Conservation (phyloP, 257 asterid species). For the Solanum piurae region DNA sequence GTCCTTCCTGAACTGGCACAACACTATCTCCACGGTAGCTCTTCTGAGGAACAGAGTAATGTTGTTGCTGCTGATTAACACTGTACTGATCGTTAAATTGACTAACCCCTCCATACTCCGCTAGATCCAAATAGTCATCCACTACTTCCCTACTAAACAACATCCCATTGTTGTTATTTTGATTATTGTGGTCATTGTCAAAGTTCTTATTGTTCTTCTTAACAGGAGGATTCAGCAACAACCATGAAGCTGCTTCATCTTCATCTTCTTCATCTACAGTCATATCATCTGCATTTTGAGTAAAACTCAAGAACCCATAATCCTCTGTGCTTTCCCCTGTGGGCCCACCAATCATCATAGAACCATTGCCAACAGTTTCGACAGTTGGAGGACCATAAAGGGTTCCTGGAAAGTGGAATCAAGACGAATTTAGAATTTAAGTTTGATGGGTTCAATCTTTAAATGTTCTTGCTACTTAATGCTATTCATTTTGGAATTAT, state of each 20-base stretch:
- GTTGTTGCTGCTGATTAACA: slow-evolving; percentile 18
- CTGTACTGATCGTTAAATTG: slow-evolving; percentile 22
- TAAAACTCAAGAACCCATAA: slow-evolving; percentile 15
- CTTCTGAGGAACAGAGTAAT: slow-evolving; percentile 23
- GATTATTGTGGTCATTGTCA: background rate
- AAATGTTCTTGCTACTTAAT: background rate
- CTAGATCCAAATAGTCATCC: slow-evolving; percentile 54
- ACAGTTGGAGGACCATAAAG: slow-evolving; percentile 15
- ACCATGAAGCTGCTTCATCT: slow-evolving; percentile 72
- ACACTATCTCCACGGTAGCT: slow-evolving; percentile 35
- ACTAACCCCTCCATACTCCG: slow-evolving; percentile 24
- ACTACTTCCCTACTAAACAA: slow-evolving; percentile 25
- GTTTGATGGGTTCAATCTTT: background rate
- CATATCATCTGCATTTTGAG: slow-evolving; percentile 14
- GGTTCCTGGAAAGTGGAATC: background rate
- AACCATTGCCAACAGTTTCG: background rate
- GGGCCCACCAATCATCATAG: background rate
- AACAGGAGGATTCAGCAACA: slow-evolving; percentile 34
- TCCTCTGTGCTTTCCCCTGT: background rate
- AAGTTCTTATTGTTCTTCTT: slow-evolving; percentile 11
- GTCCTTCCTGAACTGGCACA: slow-evolving; percentile 31
- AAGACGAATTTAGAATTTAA: background rate
- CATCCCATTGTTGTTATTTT: slow-evolving; percentile 3
- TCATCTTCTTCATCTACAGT: slow-evolving; percentile 32
- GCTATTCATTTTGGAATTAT: background rate